Percentiles rank a stretch among this genome's conserved stretches.
These are phyloP conservation scores for Nidula microcarpa DNA, from an alignment of 768 basidiomycete genomes.

Conservation along the genomic window DNA sequence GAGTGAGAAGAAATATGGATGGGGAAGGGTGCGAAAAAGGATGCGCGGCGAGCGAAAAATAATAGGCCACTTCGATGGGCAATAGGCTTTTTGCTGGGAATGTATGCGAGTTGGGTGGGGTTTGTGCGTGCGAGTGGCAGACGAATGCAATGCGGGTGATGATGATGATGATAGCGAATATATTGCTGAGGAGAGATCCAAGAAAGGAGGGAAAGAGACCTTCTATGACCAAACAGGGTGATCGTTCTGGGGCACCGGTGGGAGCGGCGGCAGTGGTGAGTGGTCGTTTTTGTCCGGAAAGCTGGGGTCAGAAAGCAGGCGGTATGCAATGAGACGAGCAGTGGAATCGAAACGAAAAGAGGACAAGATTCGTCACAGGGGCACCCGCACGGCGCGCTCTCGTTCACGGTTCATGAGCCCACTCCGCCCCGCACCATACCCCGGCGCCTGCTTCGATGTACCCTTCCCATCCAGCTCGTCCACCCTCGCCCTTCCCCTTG, in stretches of 20 bases:
- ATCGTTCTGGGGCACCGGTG: neutral
- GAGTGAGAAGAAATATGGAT: neutral
- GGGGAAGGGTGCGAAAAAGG: too few relatives aligned
- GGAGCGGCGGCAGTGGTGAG: neutral
- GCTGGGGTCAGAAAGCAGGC: neutral
- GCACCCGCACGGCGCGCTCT: conserved; percentile 13
- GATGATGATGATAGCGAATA: too few relatives aligned
- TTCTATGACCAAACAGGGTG: neutral
- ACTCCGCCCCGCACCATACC: conserved; percentile 62
- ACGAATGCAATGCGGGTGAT: neutral
- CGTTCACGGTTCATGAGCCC: conserved; percentile 50
- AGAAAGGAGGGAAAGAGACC: neutral
- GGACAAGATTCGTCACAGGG: conserved; percentile 12
- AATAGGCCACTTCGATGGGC: too few relatives aligned
- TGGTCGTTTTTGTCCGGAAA: conserved; percentile 1
- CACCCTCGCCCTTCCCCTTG: conserved; percentile 52
- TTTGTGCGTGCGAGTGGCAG: neutral
- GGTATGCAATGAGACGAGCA: neutral
- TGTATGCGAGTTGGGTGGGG: neutral
- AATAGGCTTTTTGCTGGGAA: neutral
- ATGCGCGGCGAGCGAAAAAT: too few relatives aligned
- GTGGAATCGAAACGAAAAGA: neutral
- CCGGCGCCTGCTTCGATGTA: conserved; percentile 47
- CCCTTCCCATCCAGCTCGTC: conserved; percentile 49
- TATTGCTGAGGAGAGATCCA: neutral